A percentile compares a stretch with the other conserved stretches of the same genome.
These are phyloP conservation scores for Phialemonium atrogriseum DNA, from an alignment of 2,329 filamentous ascomycete genomes.

Conservation along the genomic window DNA sequence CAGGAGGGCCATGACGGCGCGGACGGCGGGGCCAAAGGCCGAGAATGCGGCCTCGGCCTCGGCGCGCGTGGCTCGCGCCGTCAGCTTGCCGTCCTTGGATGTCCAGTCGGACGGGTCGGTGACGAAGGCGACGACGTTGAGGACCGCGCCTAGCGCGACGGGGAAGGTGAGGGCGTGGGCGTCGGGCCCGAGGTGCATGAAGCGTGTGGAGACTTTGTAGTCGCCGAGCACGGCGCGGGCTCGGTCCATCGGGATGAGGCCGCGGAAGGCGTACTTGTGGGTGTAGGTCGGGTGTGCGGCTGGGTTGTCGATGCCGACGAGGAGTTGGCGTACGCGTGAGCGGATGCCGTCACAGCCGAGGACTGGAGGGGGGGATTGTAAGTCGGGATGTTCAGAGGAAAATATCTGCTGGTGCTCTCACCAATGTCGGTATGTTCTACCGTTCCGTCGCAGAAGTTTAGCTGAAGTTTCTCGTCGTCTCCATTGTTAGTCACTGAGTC, in stretches of 20 bases:
- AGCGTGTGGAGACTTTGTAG: constrained; percentile 36
- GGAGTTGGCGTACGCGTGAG: constrained; percentile 40
- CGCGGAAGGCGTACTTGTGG: constrained; percentile 53
- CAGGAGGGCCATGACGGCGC: constrained; percentile 31
- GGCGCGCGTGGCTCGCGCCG: constrained; percentile 25
- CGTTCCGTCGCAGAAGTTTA: constrained; percentile 24
- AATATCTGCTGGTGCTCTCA: too few relatives aligned
- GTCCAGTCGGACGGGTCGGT: background rate
- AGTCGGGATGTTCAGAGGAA: constrained; percentile 6
- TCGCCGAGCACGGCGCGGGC: constrained; percentile 41
- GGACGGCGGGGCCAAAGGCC: constrained; percentile 30
- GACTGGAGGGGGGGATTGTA: constrained; percentile 21
- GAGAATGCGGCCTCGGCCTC: constrained; percentile 31
- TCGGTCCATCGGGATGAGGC: constrained; percentile 51
- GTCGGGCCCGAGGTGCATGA: constrained; percentile 48
- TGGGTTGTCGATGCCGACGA: constrained; percentile 39
- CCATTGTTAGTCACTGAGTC: constrained; percentile 16
- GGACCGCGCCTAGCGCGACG: constrained; percentile 44
- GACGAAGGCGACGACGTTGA: constrained; percentile 48
- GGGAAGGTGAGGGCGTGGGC: constrained; percentile 56
- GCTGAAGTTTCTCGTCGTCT: constrained; percentile 13
- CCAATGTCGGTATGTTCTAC: constrained; percentile 22
- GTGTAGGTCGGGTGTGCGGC: constrained; percentile 40
- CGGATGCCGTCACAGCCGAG: constrained; percentile 60
- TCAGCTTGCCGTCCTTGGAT: constrained; percentile 16